Conservation (phyloP, 306 rosid species). For the apple (Malus domestica) region DNA sequence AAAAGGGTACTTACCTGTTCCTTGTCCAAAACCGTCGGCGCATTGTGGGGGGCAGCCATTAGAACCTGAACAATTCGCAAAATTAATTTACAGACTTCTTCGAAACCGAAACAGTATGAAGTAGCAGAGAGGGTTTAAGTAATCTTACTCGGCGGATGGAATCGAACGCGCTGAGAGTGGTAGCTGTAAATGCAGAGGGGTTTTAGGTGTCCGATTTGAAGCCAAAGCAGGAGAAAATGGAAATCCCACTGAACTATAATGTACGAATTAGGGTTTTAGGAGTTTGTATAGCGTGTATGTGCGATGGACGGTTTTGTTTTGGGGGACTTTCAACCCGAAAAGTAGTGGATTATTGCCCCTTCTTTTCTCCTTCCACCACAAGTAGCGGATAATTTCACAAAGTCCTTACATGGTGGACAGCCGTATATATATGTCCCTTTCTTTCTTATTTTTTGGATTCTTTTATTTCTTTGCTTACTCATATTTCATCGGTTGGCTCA, state of each 20-base stretch:
- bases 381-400: not conserved
- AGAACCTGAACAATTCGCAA: not conserved
- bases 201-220: not conserved
- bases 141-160: slow-evolving; percentile 7
- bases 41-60: slow-evolving; percentile 35
- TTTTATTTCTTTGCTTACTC: too few relatives aligned
- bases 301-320: not conserved
- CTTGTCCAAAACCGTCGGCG: slow-evolving; percentile 55
- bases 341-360: not conserved
- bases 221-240: not conserved
- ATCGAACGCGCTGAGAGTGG: not conserved
- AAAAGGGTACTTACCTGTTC: slow-evolving; percentile 53
- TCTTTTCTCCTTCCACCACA: not conserved
- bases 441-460: not conserved
- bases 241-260: not conserved
- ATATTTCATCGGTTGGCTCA: too few relatives aligned
- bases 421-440: not conserved
- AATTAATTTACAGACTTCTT: not conserved
- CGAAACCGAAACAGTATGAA: not conserved
- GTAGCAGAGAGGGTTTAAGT: not conserved
- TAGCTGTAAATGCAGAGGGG: not conserved
- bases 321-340: not conserved
- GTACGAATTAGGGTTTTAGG: too few relatives aligned
- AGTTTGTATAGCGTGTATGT: not conserved
- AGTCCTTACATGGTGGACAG: not conserved